Conservation (phyloP, 2,329 filamentous ascomycete genomes). For the Aspergillus costaricaensis region DNA sequence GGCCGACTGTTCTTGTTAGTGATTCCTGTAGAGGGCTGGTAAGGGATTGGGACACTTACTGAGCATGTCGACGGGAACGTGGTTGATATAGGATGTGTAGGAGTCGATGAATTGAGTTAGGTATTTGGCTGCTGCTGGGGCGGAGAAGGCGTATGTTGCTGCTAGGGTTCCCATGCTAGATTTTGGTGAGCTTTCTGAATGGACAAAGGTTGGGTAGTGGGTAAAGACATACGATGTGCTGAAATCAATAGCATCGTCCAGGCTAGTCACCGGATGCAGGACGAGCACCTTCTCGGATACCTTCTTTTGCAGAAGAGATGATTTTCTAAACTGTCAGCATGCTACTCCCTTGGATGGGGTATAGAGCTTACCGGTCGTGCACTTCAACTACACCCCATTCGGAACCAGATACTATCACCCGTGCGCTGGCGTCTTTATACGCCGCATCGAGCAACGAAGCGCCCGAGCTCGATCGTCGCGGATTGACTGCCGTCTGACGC, state of each 20-base stretch:
- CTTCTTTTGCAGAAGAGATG: constrained; percentile 42
- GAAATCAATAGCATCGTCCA: constrained; percentile 59
- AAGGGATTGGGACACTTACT: constrained; percentile 26
- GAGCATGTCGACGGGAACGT: constrained; percentile 58
- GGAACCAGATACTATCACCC: constrained; percentile 31
- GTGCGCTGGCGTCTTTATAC: constrained; percentile 29
- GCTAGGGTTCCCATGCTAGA: constrained; percentile 37
- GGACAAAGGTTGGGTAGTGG: too few species aligned
- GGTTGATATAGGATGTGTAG: constrained; percentile 57
- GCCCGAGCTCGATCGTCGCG: constrained; percentile 16
- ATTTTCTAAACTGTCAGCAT: constrained; percentile 22
- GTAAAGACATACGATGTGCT: constrained; percentile 33
- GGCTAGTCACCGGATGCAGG: constrained; percentile 51
- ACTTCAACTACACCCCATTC: constrained; percentile 34
- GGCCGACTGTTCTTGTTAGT: constrained; percentile 21
- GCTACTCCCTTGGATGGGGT: background rate
- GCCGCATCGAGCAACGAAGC: constrained; percentile 24
- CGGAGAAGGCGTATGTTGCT: constrained; percentile 57
- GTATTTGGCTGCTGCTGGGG: constrained; percentile 57
- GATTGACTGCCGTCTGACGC: constrained; percentile 15
- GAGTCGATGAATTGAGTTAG: constrained; percentile 58
- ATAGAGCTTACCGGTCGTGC: constrained; percentile 25
- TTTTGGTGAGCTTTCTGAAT: too few species aligned
- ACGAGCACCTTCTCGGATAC: constrained; percentile 46
- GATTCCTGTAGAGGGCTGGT: too few species aligned